Base-by-base conservation (phyloP, 2,329 filamentous ascomycete genomes). In the Fusarium stilboides region DNA sequence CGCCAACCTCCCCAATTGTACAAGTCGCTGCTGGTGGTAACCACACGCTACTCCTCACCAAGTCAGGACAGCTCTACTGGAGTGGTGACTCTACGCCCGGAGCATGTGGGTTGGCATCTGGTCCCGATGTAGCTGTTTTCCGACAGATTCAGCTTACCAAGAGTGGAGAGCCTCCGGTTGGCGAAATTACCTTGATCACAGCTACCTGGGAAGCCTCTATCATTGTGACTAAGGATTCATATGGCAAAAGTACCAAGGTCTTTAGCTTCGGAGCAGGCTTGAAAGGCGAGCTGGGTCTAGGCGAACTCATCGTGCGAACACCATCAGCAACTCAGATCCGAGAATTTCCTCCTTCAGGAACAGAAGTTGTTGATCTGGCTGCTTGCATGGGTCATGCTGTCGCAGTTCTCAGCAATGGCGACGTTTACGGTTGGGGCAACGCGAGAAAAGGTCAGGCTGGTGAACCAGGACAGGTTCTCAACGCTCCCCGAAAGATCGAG, bases 351-450 rank as follows among this genome's bases (percentile, higher is more conserved):
- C 91, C 91, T 0, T 10, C 69, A 1, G 87, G 81, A 1, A 85
- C 85, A 0, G 79, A 83, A n/a, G 78, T 97, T 6, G 79, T 87
- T 2, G 87, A 91, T 60, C 76, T 98, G 26, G 83, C 90, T 3
- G 91, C 92, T 13, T 89, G 92, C 33, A 92, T 97, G 84, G 89
- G 89, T 22, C 96, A 99, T 76, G 89, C 89, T 0, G 87, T 97
- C 17, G 88, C 83, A 3, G 87, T 98, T 1, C 80, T 97, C 5
- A 87, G 86, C 43, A 91, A 92, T 75, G 95, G 94, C 1, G 86
- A 92, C 17, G 90, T 91, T 2, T 97, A 92, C 77, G 94, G 94
- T 4, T 98, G 95, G 95, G 96, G 96, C 0, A 93, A 89, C 73
- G 91, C 92, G 15, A 87, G 94, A 24, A 96, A 97, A 76, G 93